phyloP scores from a whole-genome alignment of 2,329 filamentous ascomycete genomes.

The Aspergillus thermomutatus region DNA sequence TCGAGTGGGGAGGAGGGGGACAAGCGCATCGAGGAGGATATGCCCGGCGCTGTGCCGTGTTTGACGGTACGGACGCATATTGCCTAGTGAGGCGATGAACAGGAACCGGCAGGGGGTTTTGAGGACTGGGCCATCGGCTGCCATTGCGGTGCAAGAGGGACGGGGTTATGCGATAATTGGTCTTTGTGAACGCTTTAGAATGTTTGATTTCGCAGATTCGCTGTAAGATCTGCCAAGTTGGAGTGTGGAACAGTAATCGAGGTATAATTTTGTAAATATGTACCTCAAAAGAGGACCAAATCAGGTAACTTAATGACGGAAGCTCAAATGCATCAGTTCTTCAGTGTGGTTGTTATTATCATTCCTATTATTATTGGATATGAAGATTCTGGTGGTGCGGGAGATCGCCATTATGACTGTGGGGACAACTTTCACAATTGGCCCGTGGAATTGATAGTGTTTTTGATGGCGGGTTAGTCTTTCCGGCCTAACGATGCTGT shows the following conservation, averaged over 20 bases:
- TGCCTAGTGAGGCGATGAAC: slow-evolving; percentile 83
- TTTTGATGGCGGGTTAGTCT: slow-evolving; percentile 42
- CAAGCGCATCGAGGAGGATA: slow-evolving; percentile 64
- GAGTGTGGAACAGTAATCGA: not conserved
- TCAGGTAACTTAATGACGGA: not conserved
- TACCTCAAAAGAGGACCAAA: not conserved
- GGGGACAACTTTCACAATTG: not conserved
- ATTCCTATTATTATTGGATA: not conserved
- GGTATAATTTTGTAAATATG: not conserved
- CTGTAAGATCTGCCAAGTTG: not conserved
- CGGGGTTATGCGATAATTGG: not conserved
- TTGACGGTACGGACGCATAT: slow-evolving; percentile 68
- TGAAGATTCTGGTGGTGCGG: not conserved
- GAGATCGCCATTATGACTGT: not conserved
- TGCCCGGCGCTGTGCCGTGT: slow-evolving; percentile 89
- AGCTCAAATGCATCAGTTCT: not conserved
- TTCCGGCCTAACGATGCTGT: slow-evolving; percentile 52
- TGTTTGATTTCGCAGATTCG: not conserved
- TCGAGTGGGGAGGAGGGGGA: slow-evolving; percentile 44
- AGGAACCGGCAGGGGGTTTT: slow-evolving; percentile 44
- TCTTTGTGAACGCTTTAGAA: not conserved
- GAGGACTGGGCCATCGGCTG: slow-evolving; percentile 1
- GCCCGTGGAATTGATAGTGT: slow-evolving; percentile 15
- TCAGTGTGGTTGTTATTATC: too few species aligned
- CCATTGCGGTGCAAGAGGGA: not conserved